Evolutionary conservation across 2,329 filamentous ascomycete species (phyloP).

Genomic region (Amauroascus verrucosus): DNA sequence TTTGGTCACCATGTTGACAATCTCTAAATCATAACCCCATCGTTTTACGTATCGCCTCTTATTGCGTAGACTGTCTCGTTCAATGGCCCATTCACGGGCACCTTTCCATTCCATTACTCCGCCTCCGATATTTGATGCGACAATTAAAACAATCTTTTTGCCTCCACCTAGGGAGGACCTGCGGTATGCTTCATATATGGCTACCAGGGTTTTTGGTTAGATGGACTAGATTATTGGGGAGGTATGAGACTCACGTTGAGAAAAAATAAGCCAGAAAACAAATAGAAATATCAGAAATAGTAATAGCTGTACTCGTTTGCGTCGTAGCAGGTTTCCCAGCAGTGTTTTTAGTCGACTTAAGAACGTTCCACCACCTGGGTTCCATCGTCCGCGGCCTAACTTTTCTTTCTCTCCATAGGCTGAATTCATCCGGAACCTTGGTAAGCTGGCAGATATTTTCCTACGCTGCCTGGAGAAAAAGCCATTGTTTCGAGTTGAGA

Average conservation of each 20-base stretch:
- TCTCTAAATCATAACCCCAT: conserved; percentile 93
- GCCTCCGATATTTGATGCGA: conserved; percentile 87
- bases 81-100: conserved; percentile 92
- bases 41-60: conserved; percentile 76
- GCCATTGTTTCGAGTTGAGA: conserved; percentile 69
- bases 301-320: conserved; percentile 53
- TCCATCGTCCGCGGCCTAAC: conserved; percentile 50
- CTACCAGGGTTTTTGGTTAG: no score
- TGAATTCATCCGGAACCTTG: conserved; percentile 52
- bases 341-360: conserved; percentile 26
- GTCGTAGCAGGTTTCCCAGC: conserved; percentile 49
- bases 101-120: conserved; percentile 99
- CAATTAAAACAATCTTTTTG: conserved; percentile 82
- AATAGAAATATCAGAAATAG: conserved; percentile 51
- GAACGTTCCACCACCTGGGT: conserved; percentile 27
- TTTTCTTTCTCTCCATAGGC: conserved; percentile 69
- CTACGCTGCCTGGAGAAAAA: conserved; percentile 82
- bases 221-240: no score
- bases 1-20: conserved; percentile 98
- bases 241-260: conserved; percentile 69
- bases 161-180: conserved; percentile 69
- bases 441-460: conserved; percentile 66
- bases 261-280: conserved; percentile 56
- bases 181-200: conserved; percentile 53
- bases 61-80: conserved; percentile 89